These are phyloP conservation scores for Botrytis pseudocinerea DNA, from an alignment of 2,329 filamentous ascomycete species.

Conservation along the genomic window DNA sequence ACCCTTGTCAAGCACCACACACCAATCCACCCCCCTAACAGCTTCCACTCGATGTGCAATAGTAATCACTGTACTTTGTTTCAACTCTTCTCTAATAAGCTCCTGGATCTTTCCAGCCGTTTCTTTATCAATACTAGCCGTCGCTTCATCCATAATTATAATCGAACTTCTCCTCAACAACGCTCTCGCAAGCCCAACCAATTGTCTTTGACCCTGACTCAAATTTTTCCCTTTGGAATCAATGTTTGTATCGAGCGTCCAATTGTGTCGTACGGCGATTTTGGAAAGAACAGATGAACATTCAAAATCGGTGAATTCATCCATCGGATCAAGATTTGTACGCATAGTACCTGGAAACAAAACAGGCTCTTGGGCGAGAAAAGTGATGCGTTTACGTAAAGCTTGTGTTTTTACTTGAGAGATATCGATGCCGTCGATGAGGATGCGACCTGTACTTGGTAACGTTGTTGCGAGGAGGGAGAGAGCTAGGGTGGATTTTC, in stretches of 20 bases:
- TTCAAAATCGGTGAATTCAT: conserved; percentile 56
- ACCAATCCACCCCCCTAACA: conserved; percentile 57
- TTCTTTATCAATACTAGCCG: conserved; percentile 63
- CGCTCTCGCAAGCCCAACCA: conserved; percentile 64
- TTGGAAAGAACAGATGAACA: conserved; percentile 55
- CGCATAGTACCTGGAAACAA: conserved; percentile 63
- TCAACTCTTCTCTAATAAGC: conserved; percentile 57
- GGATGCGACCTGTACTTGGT: conserved; percentile 55
- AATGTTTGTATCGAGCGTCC: conserved; percentile 56
- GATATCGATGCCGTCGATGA: conserved; percentile 62
- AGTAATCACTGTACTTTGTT: conserved; percentile 61
- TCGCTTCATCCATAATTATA: conserved; percentile 66
- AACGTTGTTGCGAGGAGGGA: conserved; percentile 58
- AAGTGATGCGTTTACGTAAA: conserved; percentile 62
- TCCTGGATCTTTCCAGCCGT: conserved; percentile 57
- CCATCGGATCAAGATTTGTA: conserved; percentile 62
- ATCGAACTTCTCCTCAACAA: conserved; percentile 61
- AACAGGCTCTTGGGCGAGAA: conserved; percentile 67
- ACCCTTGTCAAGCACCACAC: conserved; percentile 38
- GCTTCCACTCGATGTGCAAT: conserved; percentile 66
- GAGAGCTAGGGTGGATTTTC: conserved; percentile 75
- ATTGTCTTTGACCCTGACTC: conserved; percentile 64
- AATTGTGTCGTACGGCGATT: conserved; percentile 55
- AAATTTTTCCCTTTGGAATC: conserved; percentile 63
- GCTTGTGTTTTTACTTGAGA: conserved; percentile 58